Base-by-base conservation (phyloP, 768 basidiomycete species). In the Pleurotus pulmonarius region DNA sequence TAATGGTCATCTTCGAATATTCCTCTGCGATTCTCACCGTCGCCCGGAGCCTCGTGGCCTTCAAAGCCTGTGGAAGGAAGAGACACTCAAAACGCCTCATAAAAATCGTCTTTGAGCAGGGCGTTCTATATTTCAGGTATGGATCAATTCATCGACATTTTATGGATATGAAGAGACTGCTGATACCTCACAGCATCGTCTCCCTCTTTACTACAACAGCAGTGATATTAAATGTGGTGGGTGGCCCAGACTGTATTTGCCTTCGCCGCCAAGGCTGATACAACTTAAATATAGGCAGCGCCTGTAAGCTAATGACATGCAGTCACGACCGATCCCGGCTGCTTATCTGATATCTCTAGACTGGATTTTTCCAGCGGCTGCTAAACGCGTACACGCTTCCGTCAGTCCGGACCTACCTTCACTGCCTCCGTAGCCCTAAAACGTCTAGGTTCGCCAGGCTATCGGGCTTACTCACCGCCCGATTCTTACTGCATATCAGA, bases 41-140 rank as follows among this genome's bases (percentile, higher is more conserved):
- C 5, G 24, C 64, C 16, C 57, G 68, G 39, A 63, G 61, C 40
- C 24, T 69, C 3, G 60, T 66, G 59, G 62, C 67, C 2, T 52
- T 70, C 58, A 57, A 56, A 34, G 58, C 60, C 2, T 56, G 56
- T 7, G 63, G 63, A 2, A 58, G 61, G 60, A 51, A 25, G n/a
- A 53, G 55, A 4, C 59, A 63, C 22, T 63, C 59, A 8, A 56
- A 60, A 6, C 59, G 65, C 0, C 49, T 70, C n/a, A 44, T 65
- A 46, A 63, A 63, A 38, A 40, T 69, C 5, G 26, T 68, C 7
- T 62, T 69, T 12, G 64, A 70, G 38, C 67, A 70, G 61, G 67
- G 67, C 11, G 53, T 68, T 11, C 39, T 69, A 15, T 69, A 68
- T 56, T 69, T 69, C 56, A 64, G 62, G 69, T 69, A 20, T 4